phyloP scores from a whole-genome alignment of 768 basidiomycete species.

The Lactarius hatsudake region DNA sequence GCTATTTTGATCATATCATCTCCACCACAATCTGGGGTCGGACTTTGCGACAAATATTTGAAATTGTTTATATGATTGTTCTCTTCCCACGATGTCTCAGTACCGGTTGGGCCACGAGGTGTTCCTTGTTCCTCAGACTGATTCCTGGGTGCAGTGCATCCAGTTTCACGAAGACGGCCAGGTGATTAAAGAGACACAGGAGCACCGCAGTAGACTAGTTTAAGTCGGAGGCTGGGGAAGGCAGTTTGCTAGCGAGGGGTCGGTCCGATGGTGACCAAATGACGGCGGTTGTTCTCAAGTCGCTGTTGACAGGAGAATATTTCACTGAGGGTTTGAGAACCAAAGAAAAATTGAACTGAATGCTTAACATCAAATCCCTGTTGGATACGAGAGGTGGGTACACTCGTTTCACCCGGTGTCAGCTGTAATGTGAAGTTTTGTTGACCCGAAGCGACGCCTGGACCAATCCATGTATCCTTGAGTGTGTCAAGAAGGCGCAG shows the following conservation, averaged over 20 bases:
- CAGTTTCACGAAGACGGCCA: not conserved
- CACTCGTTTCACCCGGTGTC: not conserved
- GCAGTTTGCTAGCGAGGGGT: not conserved
- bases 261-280: not conserved
- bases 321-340: not conserved
- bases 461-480: not conserved
- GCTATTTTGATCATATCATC: too few species aligned
- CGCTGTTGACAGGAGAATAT: not conserved
- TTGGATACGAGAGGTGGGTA: not conserved
- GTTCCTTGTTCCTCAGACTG: not conserved
- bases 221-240: not conserved
- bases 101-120: too few species aligned
- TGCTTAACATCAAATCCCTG: not conserved
- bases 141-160: not conserved
- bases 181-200: not conserved
- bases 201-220: not conserved
- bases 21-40: too few species aligned
- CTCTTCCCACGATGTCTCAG: not conserved
- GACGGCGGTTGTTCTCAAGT: not conserved
- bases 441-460: not conserved
- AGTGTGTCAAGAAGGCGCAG: not conserved
- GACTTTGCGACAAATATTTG: too few species aligned
- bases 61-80: too few species aligned
- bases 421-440: not conserved
- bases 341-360: too few species aligned